Evolutionary conservation across 768 basidiomycete genomes (phyloP).

Genomic region (Lentinula lateritia): DNA sequence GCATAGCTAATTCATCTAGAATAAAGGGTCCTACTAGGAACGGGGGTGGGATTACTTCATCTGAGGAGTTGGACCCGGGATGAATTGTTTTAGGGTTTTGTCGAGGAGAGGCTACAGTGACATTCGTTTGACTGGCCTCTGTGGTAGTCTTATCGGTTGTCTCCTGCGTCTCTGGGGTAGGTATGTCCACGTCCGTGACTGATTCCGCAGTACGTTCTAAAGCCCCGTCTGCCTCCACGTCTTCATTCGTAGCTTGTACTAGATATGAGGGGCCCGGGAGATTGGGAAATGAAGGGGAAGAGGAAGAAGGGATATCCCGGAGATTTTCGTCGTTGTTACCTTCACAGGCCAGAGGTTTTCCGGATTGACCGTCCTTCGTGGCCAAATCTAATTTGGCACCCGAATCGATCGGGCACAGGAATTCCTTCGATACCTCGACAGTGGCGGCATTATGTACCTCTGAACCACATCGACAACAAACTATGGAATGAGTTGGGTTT

Average conservation of each 20-base stretch:
- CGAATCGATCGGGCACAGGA: background rate
- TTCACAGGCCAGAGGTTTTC: background rate
- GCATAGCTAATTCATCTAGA: background rate
- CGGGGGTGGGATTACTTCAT: background rate
- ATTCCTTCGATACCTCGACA: background rate
- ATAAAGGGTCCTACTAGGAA: background rate
- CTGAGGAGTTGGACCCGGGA: background rate
- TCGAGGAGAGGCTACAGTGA: background rate
- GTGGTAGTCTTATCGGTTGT: no score
- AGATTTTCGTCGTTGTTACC: no score
- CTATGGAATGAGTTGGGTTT: background rate
- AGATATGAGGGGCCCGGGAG: no score
- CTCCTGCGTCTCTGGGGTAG: no score
- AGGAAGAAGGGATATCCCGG: no score
- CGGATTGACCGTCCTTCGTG: background rate
- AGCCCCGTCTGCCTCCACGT: no score
- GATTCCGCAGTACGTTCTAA: no score
- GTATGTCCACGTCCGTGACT: no score
- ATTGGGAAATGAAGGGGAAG: no score
- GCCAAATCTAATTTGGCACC: background rate
- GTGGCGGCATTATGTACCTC: background rate
- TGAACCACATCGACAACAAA: background rate
- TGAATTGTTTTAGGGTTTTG: background rate
- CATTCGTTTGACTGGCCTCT: background rate
- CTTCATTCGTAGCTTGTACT: no score